These are phyloP conservation scores for Picea sitchensis DNA, from an alignment of 75 land plant species.

Conservation along the genomic window DNA sequence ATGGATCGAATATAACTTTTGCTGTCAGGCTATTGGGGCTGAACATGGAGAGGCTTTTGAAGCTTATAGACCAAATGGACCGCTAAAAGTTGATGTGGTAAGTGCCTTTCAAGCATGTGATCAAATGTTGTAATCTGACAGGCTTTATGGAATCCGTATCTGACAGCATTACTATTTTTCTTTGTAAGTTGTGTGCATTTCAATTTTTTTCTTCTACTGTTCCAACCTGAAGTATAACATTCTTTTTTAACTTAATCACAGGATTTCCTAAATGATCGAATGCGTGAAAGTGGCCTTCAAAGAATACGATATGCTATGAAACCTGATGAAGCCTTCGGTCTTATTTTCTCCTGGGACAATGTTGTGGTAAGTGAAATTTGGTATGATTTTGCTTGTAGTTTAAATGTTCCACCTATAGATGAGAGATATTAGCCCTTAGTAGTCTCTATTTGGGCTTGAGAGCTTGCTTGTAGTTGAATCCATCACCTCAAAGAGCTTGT, in stretches of 20 bases:
- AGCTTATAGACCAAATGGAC: slow-evolving; percentile 79
- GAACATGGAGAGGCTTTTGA: slow-evolving; percentile 99
- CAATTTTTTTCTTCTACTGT: background rate
- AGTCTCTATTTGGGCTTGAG: background rate
- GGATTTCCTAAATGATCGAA: slow-evolving; percentile 85
- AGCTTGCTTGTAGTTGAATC: background rate
- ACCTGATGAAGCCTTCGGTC: slow-evolving; percentile 98
- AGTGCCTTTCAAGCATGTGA: slow-evolving; percentile 10
- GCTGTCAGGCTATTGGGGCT: slow-evolving; percentile 86
- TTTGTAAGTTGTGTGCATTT: background rate
- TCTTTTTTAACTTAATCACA: slow-evolving; percentile 12
- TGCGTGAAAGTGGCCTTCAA: slow-evolving; percentile 83
- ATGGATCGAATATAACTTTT: background rate
- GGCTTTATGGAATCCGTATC: background rate
- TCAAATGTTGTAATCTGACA: background rate
- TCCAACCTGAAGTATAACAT: background rate
- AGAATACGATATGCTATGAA: slow-evolving; percentile 93
- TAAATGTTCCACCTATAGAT: background rate
- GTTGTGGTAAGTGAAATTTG: slow-evolving; percentile 66
- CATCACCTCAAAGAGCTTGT: background rate
- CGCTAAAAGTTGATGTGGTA: slow-evolving; percentile 93
- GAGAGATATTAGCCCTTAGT: background rate
- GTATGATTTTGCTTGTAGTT: slow-evolving; percentile 4
- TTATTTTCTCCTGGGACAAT: slow-evolving; percentile 99
- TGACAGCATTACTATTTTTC: background rate